Conservation (phyloP, 2,329 filamentous ascomycete species). For the Xylariaceae sp. region DNA sequence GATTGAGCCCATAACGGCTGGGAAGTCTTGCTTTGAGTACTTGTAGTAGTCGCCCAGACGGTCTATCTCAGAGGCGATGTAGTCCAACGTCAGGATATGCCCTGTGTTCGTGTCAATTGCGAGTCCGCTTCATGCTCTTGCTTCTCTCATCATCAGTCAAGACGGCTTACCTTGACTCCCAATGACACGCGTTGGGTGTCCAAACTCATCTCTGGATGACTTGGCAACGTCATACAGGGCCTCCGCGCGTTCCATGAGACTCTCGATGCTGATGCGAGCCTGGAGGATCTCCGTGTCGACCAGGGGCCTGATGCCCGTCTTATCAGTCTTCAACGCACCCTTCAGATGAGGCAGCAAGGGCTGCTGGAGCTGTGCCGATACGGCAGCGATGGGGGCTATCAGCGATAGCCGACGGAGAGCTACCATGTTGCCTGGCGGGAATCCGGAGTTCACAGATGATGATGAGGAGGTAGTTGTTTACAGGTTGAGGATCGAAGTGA, state of each 20-base stretch:
- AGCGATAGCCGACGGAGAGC: slow-evolving; percentile 14
- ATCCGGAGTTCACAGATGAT: not conserved
- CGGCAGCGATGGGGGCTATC: slow-evolving; percentile 15
- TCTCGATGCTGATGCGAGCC: slow-evolving; percentile 50
- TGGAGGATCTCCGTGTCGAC: slow-evolving; percentile 55
- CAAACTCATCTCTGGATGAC: slow-evolving; percentile 55
- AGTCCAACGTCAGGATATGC: slow-evolving; percentile 60
- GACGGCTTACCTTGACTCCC: slow-evolving; percentile 53
- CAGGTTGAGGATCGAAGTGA: not conserved
- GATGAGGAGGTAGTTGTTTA: not conserved
- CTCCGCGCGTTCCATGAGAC: slow-evolving; percentile 56
- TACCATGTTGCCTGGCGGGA: slow-evolving; percentile 16
- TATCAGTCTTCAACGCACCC: slow-evolving; percentile 11
- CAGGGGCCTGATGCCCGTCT: slow-evolving; percentile 34
- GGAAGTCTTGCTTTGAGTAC: slow-evolving; percentile 60
- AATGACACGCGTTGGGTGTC: slow-evolving; percentile 67
- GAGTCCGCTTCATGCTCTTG: not conserved
- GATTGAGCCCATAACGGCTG: slow-evolving; percentile 57
- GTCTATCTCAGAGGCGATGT: slow-evolving; percentile 54
- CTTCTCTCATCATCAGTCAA: not conserved
- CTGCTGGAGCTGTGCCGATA: slow-evolving; percentile 25
- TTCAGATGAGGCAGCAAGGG: slow-evolving; percentile 24
- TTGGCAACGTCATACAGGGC: slow-evolving; percentile 60
- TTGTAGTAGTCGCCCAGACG: slow-evolving; percentile 58
- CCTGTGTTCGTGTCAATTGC: slow-evolving; percentile 38